Evolutionary conservation across 208 protist species (phyloP).

Genomic region (Trypanosoma theileri): DNA sequence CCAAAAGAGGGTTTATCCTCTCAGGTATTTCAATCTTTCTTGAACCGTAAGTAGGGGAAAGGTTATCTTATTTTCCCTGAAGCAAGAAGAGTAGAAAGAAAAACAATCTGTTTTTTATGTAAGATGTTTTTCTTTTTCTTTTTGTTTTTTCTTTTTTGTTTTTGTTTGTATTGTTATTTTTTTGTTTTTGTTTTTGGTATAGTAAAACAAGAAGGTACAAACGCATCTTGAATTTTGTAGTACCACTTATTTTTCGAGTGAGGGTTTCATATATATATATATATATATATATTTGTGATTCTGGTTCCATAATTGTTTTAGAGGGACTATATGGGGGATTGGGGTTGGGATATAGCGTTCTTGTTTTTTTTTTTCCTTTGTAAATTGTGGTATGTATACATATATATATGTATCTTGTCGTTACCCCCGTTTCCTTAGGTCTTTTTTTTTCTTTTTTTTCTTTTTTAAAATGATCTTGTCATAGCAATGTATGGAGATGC

Average conservation of each 20-base stretch:
- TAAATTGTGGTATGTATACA: too few species aligned
- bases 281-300: not conserved
- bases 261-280: too few species aligned
- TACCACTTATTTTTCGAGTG: too few species aligned
- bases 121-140: slow-evolving; percentile 12
- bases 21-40: slow-evolving; percentile 88
- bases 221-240: too few species aligned
- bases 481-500: slow-evolving; percentile 58
- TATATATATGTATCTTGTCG: too few species aligned
- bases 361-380: too few species aligned
- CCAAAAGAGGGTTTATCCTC: slow-evolving; percentile 77
- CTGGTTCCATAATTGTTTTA: not conserved
- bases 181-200: slow-evolving; percentile 2
- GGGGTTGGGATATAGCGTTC: too few species aligned
- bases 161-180: slow-evolving; percentile 5
- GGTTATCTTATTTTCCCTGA: not conserved
- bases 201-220: too few species aligned
- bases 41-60: slow-evolving; percentile 46
- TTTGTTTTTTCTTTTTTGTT: slow-evolving; percentile 5
- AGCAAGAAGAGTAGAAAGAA: slow-evolving; percentile 13
- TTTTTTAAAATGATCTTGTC: not conserved
- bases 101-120: slow-evolving; percentile 4
- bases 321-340: too few species aligned
- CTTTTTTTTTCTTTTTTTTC: slow-evolving; percentile 9
- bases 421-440: too few species aligned